These are phyloP conservation scores for Lolium multiflorum DNA, from an alignment of 176 grass and related monocot genomes.

Conservation along the genomic window DNA sequence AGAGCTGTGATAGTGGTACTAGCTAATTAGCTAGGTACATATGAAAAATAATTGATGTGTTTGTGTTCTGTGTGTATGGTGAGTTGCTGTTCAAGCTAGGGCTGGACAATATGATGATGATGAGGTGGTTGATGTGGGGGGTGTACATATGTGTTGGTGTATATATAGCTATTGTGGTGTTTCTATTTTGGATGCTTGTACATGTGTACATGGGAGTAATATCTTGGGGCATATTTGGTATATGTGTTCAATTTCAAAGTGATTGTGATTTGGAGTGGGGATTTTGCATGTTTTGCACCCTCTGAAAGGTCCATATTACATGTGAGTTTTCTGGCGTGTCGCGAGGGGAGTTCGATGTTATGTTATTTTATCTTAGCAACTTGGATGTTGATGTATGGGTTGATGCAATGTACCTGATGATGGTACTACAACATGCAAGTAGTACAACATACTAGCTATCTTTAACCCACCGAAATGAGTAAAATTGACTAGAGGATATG, in stretches of 20 bases:
- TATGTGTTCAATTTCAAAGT: background rate
- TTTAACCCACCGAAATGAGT: background rate
- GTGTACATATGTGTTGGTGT: background rate
- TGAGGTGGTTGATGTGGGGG: background rate
- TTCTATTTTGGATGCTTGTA: constrained; percentile 40
- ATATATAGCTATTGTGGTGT: constrained; percentile 28
- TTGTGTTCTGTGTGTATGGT: background rate
- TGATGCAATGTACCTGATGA: constrained; percentile 36
- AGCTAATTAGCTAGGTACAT: constrained; percentile 31
- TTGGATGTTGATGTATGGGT: constrained; percentile 39
- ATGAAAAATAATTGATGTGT: constrained; percentile 31
- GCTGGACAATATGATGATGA: constrained; percentile 5
- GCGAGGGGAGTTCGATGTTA: background rate
- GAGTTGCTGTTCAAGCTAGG: constrained; percentile 45
- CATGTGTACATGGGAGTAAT: background rate
- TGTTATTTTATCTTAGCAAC: constrained; percentile 1
- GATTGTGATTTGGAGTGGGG: background rate
- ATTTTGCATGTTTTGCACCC: background rate
- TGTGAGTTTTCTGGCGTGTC: background rate
- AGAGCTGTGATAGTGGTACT: constrained; percentile 1
- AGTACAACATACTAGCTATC: too few species aligned
- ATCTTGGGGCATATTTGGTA: background rate
- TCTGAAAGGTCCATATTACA: background rate
- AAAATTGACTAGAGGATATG: background rate
- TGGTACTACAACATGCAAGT: background rate